Base-by-base conservation (phyloP, 108 stramenopile species). In the Nitzschia sp. region DNA sequence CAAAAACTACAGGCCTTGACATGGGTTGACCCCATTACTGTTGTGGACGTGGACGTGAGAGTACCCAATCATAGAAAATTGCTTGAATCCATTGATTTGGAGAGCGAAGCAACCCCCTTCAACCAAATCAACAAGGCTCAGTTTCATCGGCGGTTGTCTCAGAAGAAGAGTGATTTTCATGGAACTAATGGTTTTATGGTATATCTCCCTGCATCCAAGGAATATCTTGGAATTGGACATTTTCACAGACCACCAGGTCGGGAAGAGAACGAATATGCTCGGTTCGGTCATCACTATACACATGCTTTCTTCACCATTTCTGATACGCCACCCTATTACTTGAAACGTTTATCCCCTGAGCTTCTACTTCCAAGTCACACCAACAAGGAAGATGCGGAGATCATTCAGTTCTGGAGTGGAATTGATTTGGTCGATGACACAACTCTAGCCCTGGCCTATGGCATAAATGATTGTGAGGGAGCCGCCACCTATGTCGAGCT, bases 251-350 rank as follows among this genome's bases (percentile, higher is more conserved):
- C 93, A 15, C 77, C 80, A 61, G 67, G 79, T 61, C 83, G 90
- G 19, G 63, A 84, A 12, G 53, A 57, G 9, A 87, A 86, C 39
- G 75, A 84, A 17, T 88, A 86, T 77, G 88, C 90, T 34, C 65
- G 86, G 29, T 88, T 89, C 69, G 93, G 93, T 12, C 93, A 94
- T 81, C 93, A 94, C 63, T 94, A 94, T 67, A 94, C 77, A 54
- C 85, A 73, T 70, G 82, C 75, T 41, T 86, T 76, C 51, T 79
- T 75, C 51, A 86, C 71, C 34, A 79, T 78, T 43, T 21, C 75
- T 9, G 66, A 67, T 61, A 17, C 19, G 53, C 54, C 65, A 50
- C 72, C 73, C 0, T 86, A 69, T 67, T 76, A 71, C 50, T 67
- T 94, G 69, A 75, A 77, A 51, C 71, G 85, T 10, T 41, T 93